Percentiles rank a stretch among this genome's conserved stretches.
phyloP scores from a whole-genome alignment of 2,329 filamentous ascomycete genomes.

The Aotearoamyces nothofagi region DNA sequence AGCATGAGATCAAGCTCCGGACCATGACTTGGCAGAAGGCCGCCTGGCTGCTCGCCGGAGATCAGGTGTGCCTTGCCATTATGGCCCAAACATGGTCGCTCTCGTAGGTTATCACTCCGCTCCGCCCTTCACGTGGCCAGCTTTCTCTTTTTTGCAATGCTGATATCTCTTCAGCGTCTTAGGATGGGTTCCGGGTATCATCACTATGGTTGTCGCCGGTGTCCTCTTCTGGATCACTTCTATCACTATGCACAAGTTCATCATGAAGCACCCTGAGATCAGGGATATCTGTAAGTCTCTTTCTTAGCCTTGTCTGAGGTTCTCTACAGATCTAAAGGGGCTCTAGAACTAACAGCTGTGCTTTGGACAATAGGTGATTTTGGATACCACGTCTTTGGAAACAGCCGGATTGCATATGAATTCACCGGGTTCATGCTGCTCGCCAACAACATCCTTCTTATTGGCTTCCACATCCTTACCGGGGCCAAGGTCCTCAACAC shows the following conservation, averaged over 20 bases:
- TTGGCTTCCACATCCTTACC: conserved; percentile 33
- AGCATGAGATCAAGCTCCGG: too few species aligned
- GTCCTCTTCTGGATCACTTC: conserved; percentile 32
- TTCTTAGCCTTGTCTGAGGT: background rate
- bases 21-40: too few species aligned
- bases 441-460: conserved; percentile 34
- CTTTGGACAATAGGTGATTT: conserved; percentile 25
- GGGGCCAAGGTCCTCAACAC: conserved; percentile 33
- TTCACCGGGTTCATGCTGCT: conserved; percentile 30
- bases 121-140: background rate
- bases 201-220: conserved; percentile 29
- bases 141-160: background rate
- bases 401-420: conserved; percentile 26
- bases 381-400: conserved; percentile 29
- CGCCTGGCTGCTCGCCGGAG: too few species aligned
- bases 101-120: conserved; percentile 19
- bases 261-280: conserved; percentile 35
- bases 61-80: too few species aligned
- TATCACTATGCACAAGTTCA: conserved; percentile 34
- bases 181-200: conserved; percentile 29
- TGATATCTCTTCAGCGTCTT: conserved; percentile 19
- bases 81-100: conserved; percentile 34
- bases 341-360: conserved; percentile 3
- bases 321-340: background rate
- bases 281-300: conserved; percentile 26